Evolutionary conservation across 73 alveolate species (phyloP).

Genomic region (Blepharisma stoltei): DNA sequence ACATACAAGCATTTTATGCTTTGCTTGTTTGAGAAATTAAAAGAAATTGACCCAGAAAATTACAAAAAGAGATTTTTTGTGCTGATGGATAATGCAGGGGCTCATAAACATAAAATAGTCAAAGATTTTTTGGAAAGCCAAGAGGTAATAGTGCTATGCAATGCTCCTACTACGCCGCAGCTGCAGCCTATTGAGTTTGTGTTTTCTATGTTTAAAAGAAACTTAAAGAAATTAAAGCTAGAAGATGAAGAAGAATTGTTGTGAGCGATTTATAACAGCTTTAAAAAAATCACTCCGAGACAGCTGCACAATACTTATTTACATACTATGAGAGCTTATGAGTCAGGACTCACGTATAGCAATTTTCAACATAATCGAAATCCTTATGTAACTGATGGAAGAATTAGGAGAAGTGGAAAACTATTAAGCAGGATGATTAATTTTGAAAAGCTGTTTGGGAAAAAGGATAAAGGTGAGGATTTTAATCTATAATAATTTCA

Average conservation of each 20-base stretch:
- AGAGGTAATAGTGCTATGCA: neutral
- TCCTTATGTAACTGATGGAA: too few species aligned
- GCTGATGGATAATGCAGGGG: neutral
- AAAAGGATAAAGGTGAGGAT: too few species aligned
- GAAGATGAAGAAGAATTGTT: neutral
- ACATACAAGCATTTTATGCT: neutral
- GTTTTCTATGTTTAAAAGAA: neutral
- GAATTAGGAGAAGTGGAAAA: too few species aligned
- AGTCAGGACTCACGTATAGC: too few species aligned
- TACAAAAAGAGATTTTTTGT: neutral
- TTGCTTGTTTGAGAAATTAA: neutral
- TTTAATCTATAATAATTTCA: too few species aligned
- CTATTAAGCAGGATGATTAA: too few species aligned
- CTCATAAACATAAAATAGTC: neutral
- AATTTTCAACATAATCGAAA: too few species aligned
- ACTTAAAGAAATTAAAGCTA: neutral
- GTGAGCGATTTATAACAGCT: too few species aligned
- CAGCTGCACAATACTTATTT: too few species aligned
- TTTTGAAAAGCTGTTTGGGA: too few species aligned
- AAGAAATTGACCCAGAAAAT: constrained; percentile 4
- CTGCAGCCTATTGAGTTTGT: neutral
- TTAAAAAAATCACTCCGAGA: too few species aligned
- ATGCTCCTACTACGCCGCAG: neutral
- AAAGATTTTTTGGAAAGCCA: neutral
- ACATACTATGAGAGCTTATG: too few species aligned